Conservation (phyloP, 2,329 filamentous ascomycete genomes). For the Pseudofabraea citricarpa region DNA sequence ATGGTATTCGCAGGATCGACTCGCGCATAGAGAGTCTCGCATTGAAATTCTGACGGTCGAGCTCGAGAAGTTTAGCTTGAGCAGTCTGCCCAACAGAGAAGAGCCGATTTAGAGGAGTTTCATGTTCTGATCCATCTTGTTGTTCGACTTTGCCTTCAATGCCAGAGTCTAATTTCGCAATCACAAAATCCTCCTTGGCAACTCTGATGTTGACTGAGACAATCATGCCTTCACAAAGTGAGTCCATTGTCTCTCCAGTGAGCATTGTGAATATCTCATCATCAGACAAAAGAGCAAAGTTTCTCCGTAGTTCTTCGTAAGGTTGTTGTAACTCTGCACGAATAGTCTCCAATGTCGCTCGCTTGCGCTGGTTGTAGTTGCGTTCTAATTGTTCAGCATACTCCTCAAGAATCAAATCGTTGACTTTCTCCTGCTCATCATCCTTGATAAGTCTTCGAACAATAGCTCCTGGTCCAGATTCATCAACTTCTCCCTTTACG, state of each 20-base stretch:
- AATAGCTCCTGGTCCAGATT: constrained; percentile 84
- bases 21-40: constrained; percentile 83
- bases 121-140: constrained; percentile 73
- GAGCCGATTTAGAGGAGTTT: constrained; percentile 64
- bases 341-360: constrained; percentile 93
- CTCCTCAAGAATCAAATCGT: constrained; percentile 92
- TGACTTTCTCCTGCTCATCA: constrained; percentile 89
- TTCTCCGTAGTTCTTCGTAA: constrained; percentile 87
- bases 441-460: constrained; percentile 94
- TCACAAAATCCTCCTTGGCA: constrained; percentile 87
- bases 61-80: constrained; percentile 79
- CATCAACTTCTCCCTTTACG: constrained; percentile 88
- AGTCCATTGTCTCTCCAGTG: constrained; percentile 84
- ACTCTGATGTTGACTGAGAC: constrained; percentile 84
- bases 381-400: constrained; percentile 93
- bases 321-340: constrained; percentile 87
- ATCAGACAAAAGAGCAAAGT: constrained; percentile 63
- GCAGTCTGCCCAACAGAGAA: constrained; percentile 78
- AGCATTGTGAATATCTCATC: constrained; percentile 95
- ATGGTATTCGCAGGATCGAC: constrained; percentile 70
- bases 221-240: constrained; percentile 85
- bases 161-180: constrained; percentile 89
- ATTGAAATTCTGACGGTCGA: constrained; percentile 82
- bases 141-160: constrained; percentile 85
- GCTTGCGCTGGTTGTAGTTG: constrained; percentile 91